Conservation (phyloP, 192 early-diverging fungal genomes). For the Backusella parvicylindrica region DNA sequence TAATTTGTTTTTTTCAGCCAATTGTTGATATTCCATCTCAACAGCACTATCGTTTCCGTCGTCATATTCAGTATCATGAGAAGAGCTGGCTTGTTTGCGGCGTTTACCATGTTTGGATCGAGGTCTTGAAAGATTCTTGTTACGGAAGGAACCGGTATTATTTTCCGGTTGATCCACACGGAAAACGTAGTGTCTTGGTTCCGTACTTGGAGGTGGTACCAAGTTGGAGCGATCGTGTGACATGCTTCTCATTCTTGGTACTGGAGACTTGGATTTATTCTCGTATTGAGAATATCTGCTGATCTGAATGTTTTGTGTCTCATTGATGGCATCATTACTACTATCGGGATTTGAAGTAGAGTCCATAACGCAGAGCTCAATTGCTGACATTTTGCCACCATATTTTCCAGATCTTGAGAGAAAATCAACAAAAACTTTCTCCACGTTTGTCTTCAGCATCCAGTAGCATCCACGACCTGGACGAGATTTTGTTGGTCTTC, state of each 20-base stretch:
- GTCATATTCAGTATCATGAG: neutral
- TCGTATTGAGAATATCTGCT: neutral
- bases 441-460: slow-evolving; percentile 39
- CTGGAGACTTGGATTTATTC: neutral
- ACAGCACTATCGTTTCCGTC: neutral
- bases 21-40: neutral
- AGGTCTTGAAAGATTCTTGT: neutral
- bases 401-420: slow-evolving; percentile 7
- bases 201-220: neutral
- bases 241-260: neutral
- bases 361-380: neutral
- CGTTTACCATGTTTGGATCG: neutral
- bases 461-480: slow-evolving; percentile 69
- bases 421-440: slow-evolving; percentile 27
- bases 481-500: slow-evolving; percentile 49
- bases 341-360: neutral
- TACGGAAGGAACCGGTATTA: neutral
- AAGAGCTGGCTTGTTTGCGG: neutral
- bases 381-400: neutral
- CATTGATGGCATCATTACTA: neutral
- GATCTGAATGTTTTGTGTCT: neutral
- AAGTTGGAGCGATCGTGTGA: neutral
- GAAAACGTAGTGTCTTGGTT: neutral
- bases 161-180: neutral
- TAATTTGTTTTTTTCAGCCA: neutral